Base-by-base conservation (phyloP, 1,284 basidiomycete genomes). In the Melampsora medusae region DNA sequence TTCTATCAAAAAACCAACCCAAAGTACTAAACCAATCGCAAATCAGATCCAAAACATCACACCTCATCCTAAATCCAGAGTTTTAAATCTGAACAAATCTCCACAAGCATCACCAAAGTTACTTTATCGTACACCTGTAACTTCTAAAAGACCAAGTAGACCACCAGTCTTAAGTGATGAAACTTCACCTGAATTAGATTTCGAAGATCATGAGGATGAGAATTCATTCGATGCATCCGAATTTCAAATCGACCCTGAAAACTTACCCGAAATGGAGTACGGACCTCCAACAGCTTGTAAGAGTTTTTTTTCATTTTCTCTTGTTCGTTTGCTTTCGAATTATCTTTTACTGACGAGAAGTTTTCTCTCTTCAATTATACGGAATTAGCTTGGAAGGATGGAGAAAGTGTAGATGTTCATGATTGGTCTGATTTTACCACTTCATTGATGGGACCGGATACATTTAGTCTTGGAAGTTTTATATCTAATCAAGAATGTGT, bases 131-230 rank as follows among this genome's bases (percentile, higher is more conserved):
- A 56, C 53, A 56, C 53, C 53, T 56, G 25, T 56, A 6, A 56
- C 53, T 22, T 56, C 53, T 56, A 56, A 56, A 56, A 56, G 53
- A 56, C n/a, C 53, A 22, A 56, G 53, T 56, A 9, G 53, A 56
- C 53, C 53, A 5, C 53, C 53, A 1, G 14, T 56, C 12, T n/a
- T 56, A 12, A 56, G 6, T 28, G 53, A n/a, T 56, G 53, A 56
- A 56, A n/a, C 19, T 56, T 28, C 19, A 56, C 25, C 25, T 4
- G 53, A 56, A 22, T 56, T 56, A 2, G 53, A 56, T 56, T n/a
- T 22, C 12, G 53, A 56, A 14, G 53, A 56, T n/a, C 38, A 42
- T 42, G 38, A 42, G 10, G 38, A 42, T 7, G 38, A 42, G 38
- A 56, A 56, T 28, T 56, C 53, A 22, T 56, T 22, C n/a, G 25